Evolutionary conservation across 495 filamentous ascomycete genomes (phyloP).

Genomic region (Lichenothelia convexa): DNA sequence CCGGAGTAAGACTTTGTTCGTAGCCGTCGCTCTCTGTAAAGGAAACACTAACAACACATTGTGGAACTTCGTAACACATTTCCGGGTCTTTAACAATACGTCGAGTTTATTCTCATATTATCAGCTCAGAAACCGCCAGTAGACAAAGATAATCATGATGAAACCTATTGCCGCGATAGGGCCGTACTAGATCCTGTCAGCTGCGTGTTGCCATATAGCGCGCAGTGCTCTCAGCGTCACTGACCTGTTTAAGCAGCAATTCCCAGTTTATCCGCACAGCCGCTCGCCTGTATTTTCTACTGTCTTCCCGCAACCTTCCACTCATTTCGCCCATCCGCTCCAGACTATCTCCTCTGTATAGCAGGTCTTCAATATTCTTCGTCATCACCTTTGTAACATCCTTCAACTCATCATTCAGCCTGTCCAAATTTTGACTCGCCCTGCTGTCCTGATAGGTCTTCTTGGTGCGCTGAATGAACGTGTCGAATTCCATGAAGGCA

Average conservation of each 20-base stretch:
- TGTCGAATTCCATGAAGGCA: slow-evolving; percentile 95
- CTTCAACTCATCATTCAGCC: slow-evolving; percentile 83
- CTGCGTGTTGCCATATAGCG: background rate
- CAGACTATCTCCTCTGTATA: slow-evolving; percentile 86
- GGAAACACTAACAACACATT: too few relatives aligned
- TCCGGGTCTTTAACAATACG: too few relatives aligned
- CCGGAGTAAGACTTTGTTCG: too few relatives aligned
- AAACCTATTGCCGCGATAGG: slow-evolving; percentile 64
- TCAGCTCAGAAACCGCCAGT: slow-evolving; percentile 75
- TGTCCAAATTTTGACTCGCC: slow-evolving; percentile 69
- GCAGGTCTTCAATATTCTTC: slow-evolving; percentile 96
- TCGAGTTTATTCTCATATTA: too few relatives aligned
- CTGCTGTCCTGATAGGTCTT: slow-evolving; percentile 87
- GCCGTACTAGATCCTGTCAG: slow-evolving; percentile 53
- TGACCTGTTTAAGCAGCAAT: slow-evolving; percentile 73
- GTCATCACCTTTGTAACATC: slow-evolving; percentile 99
- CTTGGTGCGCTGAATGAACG: slow-evolving; percentile 84
- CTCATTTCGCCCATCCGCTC: slow-evolving; percentile 97
- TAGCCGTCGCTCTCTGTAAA: too few relatives aligned
- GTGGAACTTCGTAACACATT: too few relatives aligned
- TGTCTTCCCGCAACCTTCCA: slow-evolving; percentile 69
- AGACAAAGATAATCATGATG: slow-evolving; percentile 68
- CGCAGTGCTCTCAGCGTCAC: slow-evolving; percentile 7
- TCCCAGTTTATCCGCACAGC: slow-evolving; percentile 99
- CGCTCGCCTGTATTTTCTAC: slow-evolving; percentile 77